Base-by-base conservation (phyloP, 2,329 filamentous ascomycete species). In the Chaetomiaceae sp. region DNA sequence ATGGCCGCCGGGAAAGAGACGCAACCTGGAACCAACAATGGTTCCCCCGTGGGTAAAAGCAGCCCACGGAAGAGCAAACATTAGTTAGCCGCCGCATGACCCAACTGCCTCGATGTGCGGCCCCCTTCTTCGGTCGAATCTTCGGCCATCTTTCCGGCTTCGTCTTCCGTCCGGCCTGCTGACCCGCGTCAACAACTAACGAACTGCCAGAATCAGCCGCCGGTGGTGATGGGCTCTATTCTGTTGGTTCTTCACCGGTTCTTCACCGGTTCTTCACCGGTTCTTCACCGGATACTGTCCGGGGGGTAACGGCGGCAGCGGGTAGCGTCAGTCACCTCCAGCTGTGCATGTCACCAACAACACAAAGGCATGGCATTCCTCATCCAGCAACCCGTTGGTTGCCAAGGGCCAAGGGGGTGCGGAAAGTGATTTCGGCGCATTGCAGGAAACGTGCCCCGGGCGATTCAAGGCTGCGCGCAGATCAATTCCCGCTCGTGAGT, bases 21-120 rank as follows among this genome's bases (percentile, higher is more conserved):
- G 16, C 23, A 50, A 53, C 21, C 46, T 50, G 46, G 46, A 46
- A 53, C 46, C 51, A 50, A 53, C 51, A 34, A 13, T 42, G 46
- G 45, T 42, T 33, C 31, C 44, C 25, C n/a, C 19, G 45, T 48
- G 20, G 49, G 25, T 38, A 31, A 27, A 48, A 21, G 40, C 5
- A 12, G 6, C 25, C 33, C 20, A 33, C n/a, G n/a, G n/a, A n/a
- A n/a, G n/a, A n/a, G n/a, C n/a, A n/a, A n/a, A n/a, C n/a, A 47
- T 25, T 7, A 27, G 16, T n/a, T 48, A 44, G 38, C 46, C 51
- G 51, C 46, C 45, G 45, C 20, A 19, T 10, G 19, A 14, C 7
- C 41, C 27, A 44, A 33, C 35, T 25, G 30, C 5, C 23, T 45
- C 27, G 17, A 40, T 50, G 27, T 31, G 16, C 20, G 16, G 9